Base-by-base conservation (phyloP, 225 moss, liverwort and hornwort species). In the Bryum argenteum region DNA sequence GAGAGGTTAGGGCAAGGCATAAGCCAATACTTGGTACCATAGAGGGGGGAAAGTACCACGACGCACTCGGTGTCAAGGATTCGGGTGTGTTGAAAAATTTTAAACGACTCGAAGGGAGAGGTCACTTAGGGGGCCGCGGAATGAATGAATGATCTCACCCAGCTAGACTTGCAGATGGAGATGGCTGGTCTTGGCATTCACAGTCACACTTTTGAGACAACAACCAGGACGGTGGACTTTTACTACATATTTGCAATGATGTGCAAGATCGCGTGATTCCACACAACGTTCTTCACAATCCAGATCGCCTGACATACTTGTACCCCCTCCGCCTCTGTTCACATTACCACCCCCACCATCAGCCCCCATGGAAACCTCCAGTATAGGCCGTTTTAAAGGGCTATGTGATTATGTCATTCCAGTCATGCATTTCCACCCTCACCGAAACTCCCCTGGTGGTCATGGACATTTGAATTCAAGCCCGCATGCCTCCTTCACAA, bases 171-270 rank as follows among this genome's bases (percentile, higher is more conserved):
- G 8, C 18, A 10, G 70, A 80, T 53, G 44, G 80, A 52, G 80
- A 80, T 43, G 61, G n/a, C n/a, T n/a, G 76, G 80, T 63, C 56
- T 61, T 65, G 66, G 73, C 26, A 8, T 59, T 58, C 61, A 20
- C 15, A 55, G 48, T 74, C 83, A 83, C 70, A 53, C 83, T 80
- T 80, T 73, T 39, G 61, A 58, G 62, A 66, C 83, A 57, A 70
- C 73, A 37, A 51, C 18, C 9, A 83, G 80, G 83, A 80, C 80
- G 70, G 83, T 80, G 83, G 83, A 80, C 83, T 83, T 83, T 83
- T 45, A 61, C 77, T 66, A 42, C 83, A 58, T 39, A 66, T 61
- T 66, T 67, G 77, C 63, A 84, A 84, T 80, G 83, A 83, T 83
- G 80, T 70, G 73, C 66, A 64, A 70, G 77, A 84, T 84, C 83